Percentiles rank a stretch among this genome's conserved stretches.
These are phyloP conservation scores for Aspergillus brasiliensis DNA, from an alignment of 2,329 filamentous ascomycete species.

Conservation along the genomic window DNA sequence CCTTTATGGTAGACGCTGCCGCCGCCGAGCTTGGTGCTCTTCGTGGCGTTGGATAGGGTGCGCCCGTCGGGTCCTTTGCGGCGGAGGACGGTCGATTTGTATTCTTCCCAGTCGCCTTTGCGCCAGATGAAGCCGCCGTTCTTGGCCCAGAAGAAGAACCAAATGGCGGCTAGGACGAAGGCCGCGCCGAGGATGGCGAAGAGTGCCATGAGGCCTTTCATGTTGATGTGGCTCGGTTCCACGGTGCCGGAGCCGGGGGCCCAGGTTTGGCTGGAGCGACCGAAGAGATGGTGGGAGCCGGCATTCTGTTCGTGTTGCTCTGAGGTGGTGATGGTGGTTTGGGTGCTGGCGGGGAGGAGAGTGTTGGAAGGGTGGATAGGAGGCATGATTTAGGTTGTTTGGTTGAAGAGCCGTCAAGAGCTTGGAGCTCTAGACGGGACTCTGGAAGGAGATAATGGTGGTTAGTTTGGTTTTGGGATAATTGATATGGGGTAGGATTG, in stretches of 20 bases:
- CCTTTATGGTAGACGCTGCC: constrained; percentile 67
- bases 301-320: background rate
- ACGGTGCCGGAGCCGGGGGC: constrained; percentile 42
- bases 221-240: constrained; percentile 47
- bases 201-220: constrained; percentile 72
- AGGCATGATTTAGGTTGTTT: constrained; percentile 33
- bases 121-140: constrained; percentile 91
- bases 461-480: background rate
- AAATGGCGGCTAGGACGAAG: constrained; percentile 76
- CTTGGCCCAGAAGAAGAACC: constrained; percentile 99
- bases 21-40: constrained; percentile 80
- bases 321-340: constrained; percentile 25
- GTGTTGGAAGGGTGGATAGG: constrained; percentile 29
- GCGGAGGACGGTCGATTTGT: constrained; percentile 90
- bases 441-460: constrained; percentile 12
- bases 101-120: constrained; percentile 93
- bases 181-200: constrained; percentile 80
- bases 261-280: constrained; percentile 30
- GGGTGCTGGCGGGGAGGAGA: constrained; percentile 6
- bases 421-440: constrained; percentile 38
- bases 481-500: constrained; percentile 6
- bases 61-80: constrained; percentile 88
- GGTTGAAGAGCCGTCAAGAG: constrained; percentile 35
- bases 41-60: constrained; percentile 78
- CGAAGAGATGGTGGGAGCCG: constrained; percentile 26